These are phyloP conservation scores for Epithemia pelagica DNA, from an alignment of 108 stramenopile genomes.

Conservation along the genomic window DNA sequence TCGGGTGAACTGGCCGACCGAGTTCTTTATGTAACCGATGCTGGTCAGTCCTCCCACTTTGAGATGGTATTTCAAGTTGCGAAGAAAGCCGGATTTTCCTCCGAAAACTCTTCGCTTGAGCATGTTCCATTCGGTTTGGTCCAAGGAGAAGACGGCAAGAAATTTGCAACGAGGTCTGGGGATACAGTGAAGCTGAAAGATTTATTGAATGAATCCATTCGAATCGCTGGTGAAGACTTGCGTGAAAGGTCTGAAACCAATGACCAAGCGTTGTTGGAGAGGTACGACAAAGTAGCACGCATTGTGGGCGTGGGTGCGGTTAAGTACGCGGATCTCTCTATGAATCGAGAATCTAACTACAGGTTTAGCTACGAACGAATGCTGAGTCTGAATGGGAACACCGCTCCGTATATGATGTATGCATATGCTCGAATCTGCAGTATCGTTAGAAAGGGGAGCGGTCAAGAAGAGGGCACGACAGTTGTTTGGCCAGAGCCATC, in stretches of 20 bases:
- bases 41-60: constrained; percentile 95
- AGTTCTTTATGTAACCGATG: constrained; percentile 93
- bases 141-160: constrained; percentile 98
- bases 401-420: constrained; percentile 99
- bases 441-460: constrained; percentile 88
- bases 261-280: constrained; percentile 33
- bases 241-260: constrained; percentile 42
- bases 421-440: constrained; percentile 92
- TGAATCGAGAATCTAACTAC: constrained; percentile 97
- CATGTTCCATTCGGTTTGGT: constrained; percentile 98
- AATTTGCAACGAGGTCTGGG: constrained; percentile 95
- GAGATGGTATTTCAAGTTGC: constrained; percentile 92
- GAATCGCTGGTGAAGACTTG: constrained; percentile 78
- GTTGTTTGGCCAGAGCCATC: constrained; percentile 65
- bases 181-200: constrained; percentile 97
- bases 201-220: constrained; percentile 91
- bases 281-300: constrained; percentile 53
- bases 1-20: constrained; percentile 78
- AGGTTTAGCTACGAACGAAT: constrained; percentile 96
- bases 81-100: constrained; percentile 65
- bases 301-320: constrained; percentile 97
- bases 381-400: constrained; percentile 97
- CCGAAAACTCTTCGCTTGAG: constrained; percentile 61
- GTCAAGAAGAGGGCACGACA: constrained; percentile 44
- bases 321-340: constrained; percentile 96